Evolutionary conservation across 163 green algal species (phyloP).

Genomic region (Coccomyxa subellipsoidea): DNA sequence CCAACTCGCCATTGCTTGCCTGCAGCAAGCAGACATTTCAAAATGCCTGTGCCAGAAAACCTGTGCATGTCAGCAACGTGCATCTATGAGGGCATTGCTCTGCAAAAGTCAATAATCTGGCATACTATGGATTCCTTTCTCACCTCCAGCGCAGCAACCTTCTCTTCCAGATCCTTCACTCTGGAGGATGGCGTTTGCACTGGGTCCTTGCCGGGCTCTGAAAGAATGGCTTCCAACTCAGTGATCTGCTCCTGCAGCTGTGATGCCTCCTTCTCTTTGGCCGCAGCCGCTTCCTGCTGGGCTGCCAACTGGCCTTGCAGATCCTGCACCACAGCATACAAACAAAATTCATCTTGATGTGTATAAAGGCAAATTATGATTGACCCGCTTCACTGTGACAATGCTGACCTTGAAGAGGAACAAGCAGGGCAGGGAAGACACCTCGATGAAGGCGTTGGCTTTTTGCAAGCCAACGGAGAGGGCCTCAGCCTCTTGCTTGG

Average conservation of each 20-base stretch:
- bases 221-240: not conserved
- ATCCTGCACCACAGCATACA: conserved; percentile 6
- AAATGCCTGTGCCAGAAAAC: too few relatives aligned
- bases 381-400: too few relatives aligned
- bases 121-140: not conserved
- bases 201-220: not conserved
- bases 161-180: not conserved
- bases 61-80: too few relatives aligned
- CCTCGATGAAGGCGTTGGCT: not conserved
- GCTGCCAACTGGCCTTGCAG: not conserved
- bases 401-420: too few relatives aligned
- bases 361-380: too few relatives aligned
- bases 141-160: not conserved
- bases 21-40: not conserved
- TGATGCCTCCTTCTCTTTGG: not conserved
- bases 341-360: too few relatives aligned
- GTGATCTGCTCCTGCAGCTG: not conserved
- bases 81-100: too few relatives aligned
- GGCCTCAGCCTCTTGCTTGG: not conserved
- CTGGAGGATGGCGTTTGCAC: not conserved
- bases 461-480: not conserved
- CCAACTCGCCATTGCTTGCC: not conserved
- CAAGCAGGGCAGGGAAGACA: not conserved
- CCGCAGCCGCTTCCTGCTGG: not conserved
- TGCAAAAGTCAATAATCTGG: too few relatives aligned